Evolutionary conservation across 2,329 filamentous ascomycete genomes (phyloP).

Genomic region (Sporothrix pseudoabietina): DNA sequence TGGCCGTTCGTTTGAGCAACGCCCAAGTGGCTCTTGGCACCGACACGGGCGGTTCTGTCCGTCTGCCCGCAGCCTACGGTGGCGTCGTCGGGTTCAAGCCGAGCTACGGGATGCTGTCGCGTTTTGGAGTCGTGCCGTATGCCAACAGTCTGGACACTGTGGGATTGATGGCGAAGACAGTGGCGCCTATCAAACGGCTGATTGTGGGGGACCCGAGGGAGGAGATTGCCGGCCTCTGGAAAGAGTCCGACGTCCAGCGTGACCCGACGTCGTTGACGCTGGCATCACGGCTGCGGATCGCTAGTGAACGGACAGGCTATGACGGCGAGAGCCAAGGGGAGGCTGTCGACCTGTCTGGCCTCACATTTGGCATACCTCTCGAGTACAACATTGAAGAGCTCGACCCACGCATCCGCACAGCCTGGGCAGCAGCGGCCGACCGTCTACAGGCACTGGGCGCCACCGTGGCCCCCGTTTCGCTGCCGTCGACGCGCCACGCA

Average conservation of each 20-base stretch:
- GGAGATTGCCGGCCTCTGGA: slow-evolving; percentile 43
- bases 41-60: slow-evolving; percentile 87
- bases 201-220: slow-evolving; percentile 49
- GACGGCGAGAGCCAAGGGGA: not conserved
- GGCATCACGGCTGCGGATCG: slow-evolving; percentile 55
- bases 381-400: slow-evolving; percentile 92
- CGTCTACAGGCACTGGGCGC: slow-evolving; percentile 67
- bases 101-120: slow-evolving; percentile 82
- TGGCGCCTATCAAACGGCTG: slow-evolving; percentile 55
- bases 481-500: slow-evolving; percentile 82
- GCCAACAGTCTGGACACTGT: slow-evolving; percentile 93
- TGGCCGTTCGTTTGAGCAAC: slow-evolving; percentile 69
- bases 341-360: slow-evolving; percentile 33
- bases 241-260: slow-evolving; percentile 60
- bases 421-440: slow-evolving; percentile 67
- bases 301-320: slow-evolving; percentile 30
- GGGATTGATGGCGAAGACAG: slow-evolving; percentile 66
- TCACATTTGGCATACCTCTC: slow-evolving; percentile 60
- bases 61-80: slow-evolving; percentile 85
- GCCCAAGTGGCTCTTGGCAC: slow-evolving; percentile 75
- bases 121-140: slow-evolving; percentile 86
- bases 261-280: slow-evolving; percentile 74
- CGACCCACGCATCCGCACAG: slow-evolving; percentile 64
- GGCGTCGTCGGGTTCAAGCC: slow-evolving; percentile 86
- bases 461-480: slow-evolving; percentile 71